Conservation (phyloP, 2,329 filamentous ascomycete genomes). For the Fusarium piperis region DNA sequence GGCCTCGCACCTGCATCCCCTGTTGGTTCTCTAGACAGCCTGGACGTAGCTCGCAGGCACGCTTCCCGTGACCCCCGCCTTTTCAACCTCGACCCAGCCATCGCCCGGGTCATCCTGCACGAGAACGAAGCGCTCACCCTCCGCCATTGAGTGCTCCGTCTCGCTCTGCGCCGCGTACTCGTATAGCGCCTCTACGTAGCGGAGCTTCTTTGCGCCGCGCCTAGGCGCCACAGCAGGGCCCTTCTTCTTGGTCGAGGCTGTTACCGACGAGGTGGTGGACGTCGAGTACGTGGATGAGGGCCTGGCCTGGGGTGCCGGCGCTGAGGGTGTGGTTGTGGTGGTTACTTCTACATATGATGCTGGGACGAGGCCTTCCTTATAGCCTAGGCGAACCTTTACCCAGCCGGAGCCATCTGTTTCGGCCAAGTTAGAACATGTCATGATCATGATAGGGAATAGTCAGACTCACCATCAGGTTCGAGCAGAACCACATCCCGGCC, state of each 20-base stretch:
- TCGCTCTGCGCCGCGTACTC: conserved; percentile 89
- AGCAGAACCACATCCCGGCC: conserved; percentile 81
- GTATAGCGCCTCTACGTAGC: conserved; percentile 92
- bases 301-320: conserved; percentile 61
- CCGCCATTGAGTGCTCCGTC: conserved; percentile 86
- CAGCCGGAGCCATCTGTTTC: conserved; percentile 87
- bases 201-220: conserved; percentile 90
- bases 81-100: conserved; percentile 97
- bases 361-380: conserved; percentile 86
- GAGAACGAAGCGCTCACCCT: conserved; percentile 92
- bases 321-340: conserved; percentile 53
- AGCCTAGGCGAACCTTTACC: conserved; percentile 82
- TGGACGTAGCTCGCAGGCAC: conserved; percentile 95
- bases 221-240: conserved; percentile 91
- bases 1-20: conserved; percentile 16
- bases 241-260: conserved; percentile 74
- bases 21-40: conserved; percentile 62
- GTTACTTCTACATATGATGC: conserved; percentile 82
- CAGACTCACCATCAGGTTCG: conserved; percentile 83
- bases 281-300: conserved; percentile 82
- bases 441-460: not conserved
- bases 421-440: conserved; percentile 17
- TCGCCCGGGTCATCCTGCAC: conserved; percentile 89
- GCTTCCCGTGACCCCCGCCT: conserved; percentile 84
- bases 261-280: conserved; percentile 58